Evolutionary conservation across 1,139 yeast genomes (phyloP), one percentile per base, ranked within the genome.

Genomic region (Hemisphaericaspora xylanilytica): DNA sequence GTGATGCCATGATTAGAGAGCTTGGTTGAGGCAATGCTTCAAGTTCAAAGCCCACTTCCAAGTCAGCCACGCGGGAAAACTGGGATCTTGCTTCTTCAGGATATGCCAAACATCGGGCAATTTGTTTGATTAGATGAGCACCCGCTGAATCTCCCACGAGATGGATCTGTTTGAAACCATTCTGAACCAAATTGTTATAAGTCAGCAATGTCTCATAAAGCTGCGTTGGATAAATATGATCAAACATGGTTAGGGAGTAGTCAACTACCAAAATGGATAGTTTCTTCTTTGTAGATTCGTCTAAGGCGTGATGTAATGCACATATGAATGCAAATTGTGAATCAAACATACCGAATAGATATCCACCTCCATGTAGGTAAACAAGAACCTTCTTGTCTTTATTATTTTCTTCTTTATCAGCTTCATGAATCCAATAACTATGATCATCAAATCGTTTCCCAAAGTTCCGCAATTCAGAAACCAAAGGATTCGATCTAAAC

Each of bases 71-170:
- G 16, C 41, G 39, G 4, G 41, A 28, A 34, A 57, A 56, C 9
- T 52, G 56, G 8, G 31, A 33, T 10, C 41, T 36, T 3, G 61
- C 53, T 39, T 61, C 60, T 24, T 61, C 61, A 2, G 65, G 61
- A 37, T 59, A 52, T 16, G 63, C 58, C 21, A 58, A 46, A 41
- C 53, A 61, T 37, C 70, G 58, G 11, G 58, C 47, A 13, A 67
- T 32, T 4, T 62, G 55, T n/a, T 63, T 42, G 5, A 60, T 54
- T 43, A 70, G 51, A 47, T 71, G 69, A 2, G 59, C 70, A 15
- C 78, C 78, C 16, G 72, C 70, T 3, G 77, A 70, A 46, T 70
- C 78, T 8, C 76, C 78, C 30, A 66, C 40, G 5, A 70, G 44
- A 16, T 58, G 57, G 37, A 72, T 55, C 32, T 61, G 58, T 3